Percentiles rank a stretch among this genome's conserved stretches.
Conservation (phyloP, 169 alveolate species). For the Plasmodium gaboni region DNA sequence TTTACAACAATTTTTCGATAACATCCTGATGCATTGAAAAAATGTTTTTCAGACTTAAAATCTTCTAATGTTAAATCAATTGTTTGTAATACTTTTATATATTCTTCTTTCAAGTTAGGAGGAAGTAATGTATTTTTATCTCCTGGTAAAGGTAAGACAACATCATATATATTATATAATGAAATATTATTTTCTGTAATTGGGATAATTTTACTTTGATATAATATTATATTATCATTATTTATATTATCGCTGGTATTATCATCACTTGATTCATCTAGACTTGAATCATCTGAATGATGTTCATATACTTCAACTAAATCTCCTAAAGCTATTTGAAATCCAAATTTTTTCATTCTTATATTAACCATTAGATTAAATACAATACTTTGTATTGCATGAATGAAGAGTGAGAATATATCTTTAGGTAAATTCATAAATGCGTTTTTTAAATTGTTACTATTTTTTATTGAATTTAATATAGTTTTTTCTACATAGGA, state of each 20-base stretch:
- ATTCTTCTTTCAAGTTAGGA: slow-evolving; percentile 73
- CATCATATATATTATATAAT: slow-evolving; percentile 88
- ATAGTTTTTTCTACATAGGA: slow-evolving; percentile 80
- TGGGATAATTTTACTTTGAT: slow-evolving; percentile 78
- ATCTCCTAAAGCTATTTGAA: slow-evolving; percentile 85
- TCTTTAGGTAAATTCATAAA: slow-evolving; percentile 87
- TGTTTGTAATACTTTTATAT: slow-evolving; percentile 76
- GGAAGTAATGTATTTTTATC: slow-evolving; percentile 86
- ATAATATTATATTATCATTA: neutral
- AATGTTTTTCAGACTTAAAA: slow-evolving; percentile 78
- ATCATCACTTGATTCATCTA: slow-evolving; percentile 80
- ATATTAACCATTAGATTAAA: slow-evolving; percentile 91
- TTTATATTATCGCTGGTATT: slow-evolving; percentile 77
- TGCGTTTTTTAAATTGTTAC: slow-evolving; percentile 84
- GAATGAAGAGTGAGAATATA: slow-evolving; percentile 91
- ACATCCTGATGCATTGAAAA: slow-evolving; percentile 85
- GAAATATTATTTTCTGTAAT: slow-evolving; percentile 87
- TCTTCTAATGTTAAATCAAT: slow-evolving; percentile 75
- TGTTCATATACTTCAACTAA: slow-evolving; percentile 75
- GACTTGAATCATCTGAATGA: neutral
- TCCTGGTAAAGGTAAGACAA: slow-evolving; percentile 95
- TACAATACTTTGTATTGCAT: slow-evolving; percentile 94
- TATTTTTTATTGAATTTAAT: slow-evolving; percentile 76
- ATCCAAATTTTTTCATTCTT: slow-evolving; percentile 91
- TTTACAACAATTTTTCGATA: slow-evolving; percentile 88